Percentiles rank a stretch among this genome's conserved stretches.
These are phyloP conservation scores for Pulveroboletus sp. DNA, from an alignment of 768 basidiomycete genomes.

Conservation along the genomic window DNA sequence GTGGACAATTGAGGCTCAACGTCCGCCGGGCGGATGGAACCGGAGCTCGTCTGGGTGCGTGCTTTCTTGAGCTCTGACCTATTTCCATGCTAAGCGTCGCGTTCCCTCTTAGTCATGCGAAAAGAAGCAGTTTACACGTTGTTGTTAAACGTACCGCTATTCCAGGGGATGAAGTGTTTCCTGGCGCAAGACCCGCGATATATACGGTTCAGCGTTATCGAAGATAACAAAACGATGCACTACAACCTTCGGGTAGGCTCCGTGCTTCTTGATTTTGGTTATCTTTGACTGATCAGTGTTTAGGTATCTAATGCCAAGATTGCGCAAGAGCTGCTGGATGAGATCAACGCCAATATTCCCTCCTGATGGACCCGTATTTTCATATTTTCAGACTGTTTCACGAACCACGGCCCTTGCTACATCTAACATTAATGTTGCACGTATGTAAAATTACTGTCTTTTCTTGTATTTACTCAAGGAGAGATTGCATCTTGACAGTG, in stretches of 20 bases:
- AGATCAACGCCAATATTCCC: slow-evolving; percentile 45
- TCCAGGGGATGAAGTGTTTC: slow-evolving; percentile 73
- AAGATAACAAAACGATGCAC: slow-evolving; percentile 56
- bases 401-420: slow-evolving; percentile 19
- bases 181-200: slow-evolving; percentile 79
- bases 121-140: slow-evolving; percentile 80
- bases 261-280: neutral
- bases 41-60: slow-evolving; percentile 64
- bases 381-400: slow-evolving; percentile 5
- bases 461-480: slow-evolving; percentile 29
- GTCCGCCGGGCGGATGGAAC: slow-evolving; percentile 60
- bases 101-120: slow-evolving; percentile 61
- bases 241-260: slow-evolving; percentile 70
- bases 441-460: slow-evolving; percentile 31
- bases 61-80: neutral
- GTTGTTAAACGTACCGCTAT: slow-evolving; percentile 71
- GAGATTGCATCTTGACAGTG: slow-evolving; percentile 19
- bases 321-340: slow-evolving; percentile 64
- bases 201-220: slow-evolving; percentile 71
- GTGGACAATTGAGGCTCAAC: slow-evolving; percentile 69
- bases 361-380: slow-evolving; percentile 26
- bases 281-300: neutral
- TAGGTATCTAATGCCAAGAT: slow-evolving; percentile 71
- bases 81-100: slow-evolving; percentile 9
- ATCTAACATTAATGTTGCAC: slow-evolving; percentile 35